Evolutionary conservation across 345 rosid genomes (phyloP).

Genomic region (Syzygium aromaticum): DNA sequence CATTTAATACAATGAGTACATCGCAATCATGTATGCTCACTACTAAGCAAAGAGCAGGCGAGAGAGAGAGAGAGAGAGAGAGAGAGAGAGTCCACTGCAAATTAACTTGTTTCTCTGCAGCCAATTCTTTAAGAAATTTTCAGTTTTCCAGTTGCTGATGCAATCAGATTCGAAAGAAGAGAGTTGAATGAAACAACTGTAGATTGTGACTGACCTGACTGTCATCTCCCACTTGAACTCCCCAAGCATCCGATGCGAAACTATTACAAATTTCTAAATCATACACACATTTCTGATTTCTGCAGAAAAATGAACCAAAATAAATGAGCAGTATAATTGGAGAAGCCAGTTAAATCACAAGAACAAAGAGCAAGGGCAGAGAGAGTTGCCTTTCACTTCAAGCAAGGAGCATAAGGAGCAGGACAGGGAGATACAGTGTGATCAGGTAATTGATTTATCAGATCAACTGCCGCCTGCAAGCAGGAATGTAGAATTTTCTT

Average conservation of each 20-base stretch:
- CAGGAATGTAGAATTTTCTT: slow-evolving; percentile 86
- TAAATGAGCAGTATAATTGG: not conserved
- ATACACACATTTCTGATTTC: not conserved
- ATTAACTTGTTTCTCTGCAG: not conserved
- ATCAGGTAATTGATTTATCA: slow-evolving; percentile 72
- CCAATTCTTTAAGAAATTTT: not conserved
- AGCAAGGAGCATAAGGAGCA: slow-evolving; percentile 67
- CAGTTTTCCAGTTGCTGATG: not conserved
- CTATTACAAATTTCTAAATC: not conserved
- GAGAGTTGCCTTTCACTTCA: slow-evolving; percentile 48
- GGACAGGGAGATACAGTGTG: slow-evolving; percentile 76
- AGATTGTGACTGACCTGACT: not conserved
- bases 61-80: not conserved
- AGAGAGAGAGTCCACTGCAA: not conserved
- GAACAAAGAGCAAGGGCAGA: slow-evolving; percentile 1
- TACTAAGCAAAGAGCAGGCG: not conserved
- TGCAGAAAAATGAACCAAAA: not conserved
- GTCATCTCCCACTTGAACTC: not conserved
- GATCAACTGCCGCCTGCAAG: slow-evolving; percentile 45
- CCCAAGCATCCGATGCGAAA: not conserved
- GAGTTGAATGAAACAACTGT: not conserved
- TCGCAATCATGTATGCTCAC: not conserved
- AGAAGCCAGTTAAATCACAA: not conserved
- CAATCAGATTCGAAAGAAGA: not conserved
- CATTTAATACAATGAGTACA: not conserved